phyloP scores from a whole-genome alignment of 2,329 filamentous ascomycete species.

The Microsporum audouinii region DNA sequence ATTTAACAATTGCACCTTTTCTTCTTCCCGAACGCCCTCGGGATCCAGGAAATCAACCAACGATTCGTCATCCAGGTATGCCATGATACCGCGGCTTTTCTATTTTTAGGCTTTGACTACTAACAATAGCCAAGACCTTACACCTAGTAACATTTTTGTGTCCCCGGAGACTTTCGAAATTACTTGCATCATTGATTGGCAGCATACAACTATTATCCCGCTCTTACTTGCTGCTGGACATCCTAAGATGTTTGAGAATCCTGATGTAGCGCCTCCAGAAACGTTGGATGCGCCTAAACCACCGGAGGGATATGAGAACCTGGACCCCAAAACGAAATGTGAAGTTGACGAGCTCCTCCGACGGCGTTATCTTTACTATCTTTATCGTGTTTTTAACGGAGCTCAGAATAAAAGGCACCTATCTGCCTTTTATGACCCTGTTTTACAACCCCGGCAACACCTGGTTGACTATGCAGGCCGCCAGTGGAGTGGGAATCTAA shows the following conservation, averaged over 20 bases:
- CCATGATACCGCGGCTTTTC: neutral
- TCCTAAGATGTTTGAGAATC: conserved; percentile 10
- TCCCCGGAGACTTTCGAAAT: conserved; percentile 8
- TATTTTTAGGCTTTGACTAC: neutral
- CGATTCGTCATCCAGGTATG: conserved; percentile 15
- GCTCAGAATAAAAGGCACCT: conserved; percentile 11
- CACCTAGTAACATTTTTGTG: conserved; percentile 10
- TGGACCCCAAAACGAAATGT: conserved; percentile 7
- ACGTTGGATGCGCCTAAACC: conserved; percentile 4
- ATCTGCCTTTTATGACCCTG: conserved; percentile 2
- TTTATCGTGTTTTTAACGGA: conserved; percentile 13
- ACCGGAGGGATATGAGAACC: conserved; percentile 11
- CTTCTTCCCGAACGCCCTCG: conserved; percentile 14
- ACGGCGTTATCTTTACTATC: conserved; percentile 8
- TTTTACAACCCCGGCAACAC: conserved; percentile 5
- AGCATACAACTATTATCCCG: conserved; percentile 8
- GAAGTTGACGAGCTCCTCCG: conserved; percentile 11
- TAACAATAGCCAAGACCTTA: conserved; percentile 5
- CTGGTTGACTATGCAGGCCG: conserved; percentile 10
- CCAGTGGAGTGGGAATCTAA: conserved; percentile 9
- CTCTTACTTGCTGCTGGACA: conserved; percentile 11
- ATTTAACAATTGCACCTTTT: conserved; percentile 16
- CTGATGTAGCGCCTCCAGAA: conserved; percentile 7
- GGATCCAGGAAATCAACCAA: conserved; percentile 13
- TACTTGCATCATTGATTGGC: conserved; percentile 12